A percentile compares a stretch with the other conserved stretches of the same genome.
Conservation (phyloP, 2,329 filamentous ascomycete species). For the Aureobasidium sp. region DNA sequence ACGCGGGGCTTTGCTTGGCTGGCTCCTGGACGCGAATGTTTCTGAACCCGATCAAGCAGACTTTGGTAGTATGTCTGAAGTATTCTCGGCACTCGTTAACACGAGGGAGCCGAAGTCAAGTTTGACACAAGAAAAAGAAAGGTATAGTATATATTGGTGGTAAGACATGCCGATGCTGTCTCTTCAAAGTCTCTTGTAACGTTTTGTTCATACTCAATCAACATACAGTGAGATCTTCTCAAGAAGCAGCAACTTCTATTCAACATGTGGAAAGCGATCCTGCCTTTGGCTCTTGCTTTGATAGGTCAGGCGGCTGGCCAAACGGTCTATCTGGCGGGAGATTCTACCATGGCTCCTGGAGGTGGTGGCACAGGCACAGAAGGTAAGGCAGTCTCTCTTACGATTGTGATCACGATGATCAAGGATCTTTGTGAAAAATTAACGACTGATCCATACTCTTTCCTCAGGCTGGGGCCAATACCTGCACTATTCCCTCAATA, state of each 20-base stretch:
- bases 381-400: slow-evolving; percentile 26
- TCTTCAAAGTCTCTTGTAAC: background rate
- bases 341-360: slow-evolving; percentile 54
- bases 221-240: too few species aligned
- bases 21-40: background rate
- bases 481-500: slow-evolving; percentile 46
- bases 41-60: background rate
- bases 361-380: slow-evolving; percentile 39
- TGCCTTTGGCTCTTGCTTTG: background rate
- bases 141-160: background rate
- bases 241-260: background rate
- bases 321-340: slow-evolving; percentile 52
- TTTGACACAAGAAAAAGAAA: background rate
- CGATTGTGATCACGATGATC: too few species aligned
- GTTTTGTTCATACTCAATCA: background rate
- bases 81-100: background rate
- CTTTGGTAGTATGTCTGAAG: slow-evolving; percentile 1
- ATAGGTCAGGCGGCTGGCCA: slow-evolving; percentile 15
- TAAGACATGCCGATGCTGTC: background rate
- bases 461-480: slow-evolving; percentile 55
- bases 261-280: background rate
- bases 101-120: background rate
- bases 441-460: background rate
- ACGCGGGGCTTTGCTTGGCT: background rate
- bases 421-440: background rate